phyloP scores from a whole-genome alignment of 805 yeast genomes.

The Wickerhamiella kurtzmanii region DNA sequence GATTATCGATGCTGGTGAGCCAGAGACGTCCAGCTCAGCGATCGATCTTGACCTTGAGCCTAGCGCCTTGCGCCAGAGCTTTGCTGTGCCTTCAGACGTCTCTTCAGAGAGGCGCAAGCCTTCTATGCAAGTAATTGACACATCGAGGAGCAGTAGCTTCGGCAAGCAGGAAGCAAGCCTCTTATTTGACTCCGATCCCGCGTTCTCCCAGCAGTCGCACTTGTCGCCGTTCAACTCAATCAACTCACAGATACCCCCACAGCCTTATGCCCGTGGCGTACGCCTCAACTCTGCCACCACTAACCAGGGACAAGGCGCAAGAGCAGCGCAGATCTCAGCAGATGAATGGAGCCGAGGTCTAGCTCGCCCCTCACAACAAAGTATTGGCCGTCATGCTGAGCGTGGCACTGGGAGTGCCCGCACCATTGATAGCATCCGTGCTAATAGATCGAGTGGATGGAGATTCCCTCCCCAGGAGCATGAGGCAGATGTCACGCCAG shows the following conservation, averaged over 20 bases:
- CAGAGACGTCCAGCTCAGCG: background rate
- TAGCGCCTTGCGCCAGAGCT: background rate
- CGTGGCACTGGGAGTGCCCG: background rate
- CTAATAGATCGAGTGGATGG: background rate
- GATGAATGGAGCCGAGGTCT: background rate
- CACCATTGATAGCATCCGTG: background rate
- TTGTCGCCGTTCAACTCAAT: background rate
- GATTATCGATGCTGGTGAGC: background rate
- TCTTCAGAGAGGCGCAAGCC: background rate
- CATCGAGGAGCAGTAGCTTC: too few relatives aligned
- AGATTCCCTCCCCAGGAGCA: too few relatives aligned
- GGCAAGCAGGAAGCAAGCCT: background rate
- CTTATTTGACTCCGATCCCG: background rate
- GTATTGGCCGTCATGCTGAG: too few relatives aligned
- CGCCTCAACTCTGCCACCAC: too few relatives aligned
- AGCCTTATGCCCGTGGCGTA: too few relatives aligned
- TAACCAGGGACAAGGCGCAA: too few relatives aligned
- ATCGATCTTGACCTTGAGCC: background rate
- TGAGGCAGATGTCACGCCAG: background rate
- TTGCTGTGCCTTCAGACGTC: background rate
- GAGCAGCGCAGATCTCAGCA: background rate
- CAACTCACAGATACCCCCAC: background rate
- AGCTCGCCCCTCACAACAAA: background rate
- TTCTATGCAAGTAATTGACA: too few relatives aligned
- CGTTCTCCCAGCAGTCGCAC: background rate